Evolutionary conservation across 1,139 yeast genomes (phyloP).

Genomic region (Yamadazyma songkhlaensis): DNA sequence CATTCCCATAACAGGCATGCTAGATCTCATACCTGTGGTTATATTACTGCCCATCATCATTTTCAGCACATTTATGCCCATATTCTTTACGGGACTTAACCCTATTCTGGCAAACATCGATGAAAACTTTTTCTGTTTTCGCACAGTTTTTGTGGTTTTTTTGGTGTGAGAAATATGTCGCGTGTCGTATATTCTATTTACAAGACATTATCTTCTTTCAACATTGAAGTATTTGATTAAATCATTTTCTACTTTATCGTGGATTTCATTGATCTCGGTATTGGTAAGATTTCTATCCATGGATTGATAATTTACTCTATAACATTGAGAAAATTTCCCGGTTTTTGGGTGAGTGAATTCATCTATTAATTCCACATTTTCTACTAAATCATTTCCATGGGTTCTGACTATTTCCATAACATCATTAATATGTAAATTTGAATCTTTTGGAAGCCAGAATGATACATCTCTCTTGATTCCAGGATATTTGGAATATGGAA

Average conservation of each 20-base stretch:
- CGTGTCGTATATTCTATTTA: not conserved
- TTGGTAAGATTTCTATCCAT: conserved; percentile 92
- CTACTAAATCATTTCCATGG: conserved; percentile 85
- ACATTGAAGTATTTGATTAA: conserved; percentile 54
- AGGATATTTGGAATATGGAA: conserved; percentile 89
- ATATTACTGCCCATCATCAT: not conserved
- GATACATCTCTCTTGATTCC: conserved; percentile 85
- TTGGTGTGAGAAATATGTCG: not conserved
- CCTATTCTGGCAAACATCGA: not conserved
- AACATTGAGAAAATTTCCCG: conserved; percentile 73
- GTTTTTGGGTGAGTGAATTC: conserved; percentile 86
- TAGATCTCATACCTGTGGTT: not conserved
- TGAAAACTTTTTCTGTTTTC: conserved; percentile 1
- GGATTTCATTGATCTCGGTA: conserved; percentile 72
- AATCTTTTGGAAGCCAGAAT: conserved; percentile 70
- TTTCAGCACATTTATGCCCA: not conserved
- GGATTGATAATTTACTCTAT: conserved; percentile 87
- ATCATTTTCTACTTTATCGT: conserved; percentile 57
- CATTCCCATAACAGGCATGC: too few relatives aligned
- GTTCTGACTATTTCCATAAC: conserved; percentile 89
- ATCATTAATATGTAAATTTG: conserved; percentile 74
- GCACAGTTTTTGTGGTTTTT: not conserved
- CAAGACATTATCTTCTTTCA: conserved; percentile 44
- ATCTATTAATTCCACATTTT: conserved; percentile 77
- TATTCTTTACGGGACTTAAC: conserved; percentile 1